These are phyloP conservation scores for Phaeosphaeriaceae sp. DNA, from an alignment of 2,329 filamentous ascomycete genomes.

Conservation along the genomic window DNA sequence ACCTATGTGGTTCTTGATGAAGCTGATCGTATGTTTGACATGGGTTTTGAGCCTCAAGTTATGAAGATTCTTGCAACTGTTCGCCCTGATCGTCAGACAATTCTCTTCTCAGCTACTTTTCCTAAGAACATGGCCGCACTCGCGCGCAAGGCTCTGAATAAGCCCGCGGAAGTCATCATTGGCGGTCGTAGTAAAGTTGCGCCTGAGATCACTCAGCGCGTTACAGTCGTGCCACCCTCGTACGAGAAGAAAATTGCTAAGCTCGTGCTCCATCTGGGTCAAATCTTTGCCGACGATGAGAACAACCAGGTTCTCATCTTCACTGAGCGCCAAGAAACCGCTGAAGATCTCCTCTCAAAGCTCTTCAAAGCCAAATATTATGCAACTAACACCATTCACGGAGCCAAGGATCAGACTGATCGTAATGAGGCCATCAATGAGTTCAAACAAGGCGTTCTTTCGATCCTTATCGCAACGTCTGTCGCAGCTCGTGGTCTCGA, in stretches of 20 bases:
- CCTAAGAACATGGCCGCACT: constrained; percentile 90
- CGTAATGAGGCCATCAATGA: constrained; percentile 44
- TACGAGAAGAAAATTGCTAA: constrained; percentile 83
- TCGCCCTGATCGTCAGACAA: constrained; percentile 89
- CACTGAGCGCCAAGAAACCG: constrained; percentile 87
- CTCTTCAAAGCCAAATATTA: constrained; percentile 39
- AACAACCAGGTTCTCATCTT: constrained; percentile 91
- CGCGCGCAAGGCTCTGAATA: constrained; percentile 84
- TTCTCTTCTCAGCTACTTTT: constrained; percentile 96
- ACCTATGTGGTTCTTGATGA: constrained; percentile 97
- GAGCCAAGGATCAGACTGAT: constrained; percentile 69
- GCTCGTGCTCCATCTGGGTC: constrained; percentile 83
- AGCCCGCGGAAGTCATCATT: constrained; percentile 89
- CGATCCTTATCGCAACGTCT: constrained; percentile 91
- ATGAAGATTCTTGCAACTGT: constrained; percentile 95
- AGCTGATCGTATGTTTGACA: constrained; percentile 98
- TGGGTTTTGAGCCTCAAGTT: constrained; percentile 98
- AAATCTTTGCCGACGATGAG: constrained; percentile 85
- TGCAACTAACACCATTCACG: constrained; percentile 73
- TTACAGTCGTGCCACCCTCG: constrained; percentile 68
- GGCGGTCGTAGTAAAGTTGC: constrained; percentile 78
- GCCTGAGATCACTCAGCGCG: constrained; percentile 83
- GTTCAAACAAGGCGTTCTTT: constrained; percentile 74
- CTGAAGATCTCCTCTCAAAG: constrained; percentile 42
- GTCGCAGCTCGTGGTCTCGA: constrained; percentile 94